These are phyloP conservation scores for Rheum nobile DNA, from an alignment of 148 eudicot species.

Conservation along the genomic window DNA sequence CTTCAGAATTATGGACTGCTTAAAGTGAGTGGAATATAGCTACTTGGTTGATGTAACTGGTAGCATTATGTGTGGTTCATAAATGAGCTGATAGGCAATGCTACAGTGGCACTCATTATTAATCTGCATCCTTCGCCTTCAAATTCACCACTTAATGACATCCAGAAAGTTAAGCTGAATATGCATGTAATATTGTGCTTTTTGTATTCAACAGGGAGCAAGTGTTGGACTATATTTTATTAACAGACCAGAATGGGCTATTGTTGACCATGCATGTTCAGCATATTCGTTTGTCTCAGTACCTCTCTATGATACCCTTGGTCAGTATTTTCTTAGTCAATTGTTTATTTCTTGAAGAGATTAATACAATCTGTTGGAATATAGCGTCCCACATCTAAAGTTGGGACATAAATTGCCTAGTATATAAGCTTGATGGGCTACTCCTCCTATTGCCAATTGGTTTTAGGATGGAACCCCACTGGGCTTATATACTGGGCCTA, in stretches of 20 bases:
- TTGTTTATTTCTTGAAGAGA: background rate
- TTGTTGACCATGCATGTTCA: constrained; percentile 94
- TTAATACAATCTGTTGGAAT: background rate
- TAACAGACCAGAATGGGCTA: constrained; percentile 89
- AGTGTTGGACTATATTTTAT: constrained; percentile 81
- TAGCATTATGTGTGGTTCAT: background rate
- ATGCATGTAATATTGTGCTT: background rate
- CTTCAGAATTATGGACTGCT: constrained; percentile 59
- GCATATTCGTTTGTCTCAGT: constrained; percentile 84
- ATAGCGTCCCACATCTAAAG: no score
- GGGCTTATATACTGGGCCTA: no score
- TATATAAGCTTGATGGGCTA: no score
- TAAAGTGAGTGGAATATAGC: constrained; percentile 31
- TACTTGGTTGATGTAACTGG: background rate
- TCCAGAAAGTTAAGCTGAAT: background rate
- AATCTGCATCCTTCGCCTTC: background rate
- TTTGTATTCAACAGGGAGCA: constrained; percentile 43
- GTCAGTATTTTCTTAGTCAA: constrained; percentile 23
- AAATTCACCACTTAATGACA: background rate
- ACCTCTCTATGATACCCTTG: constrained; percentile 89
- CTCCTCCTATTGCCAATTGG: no score
- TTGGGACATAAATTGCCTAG: no score
- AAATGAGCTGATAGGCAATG: background rate
- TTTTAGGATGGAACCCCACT: no score
- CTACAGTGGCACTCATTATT: background rate